These are phyloP conservation scores for Citrullus amarus DNA, from an alignment of 306 rosid species.

Conservation along the genomic window DNA sequence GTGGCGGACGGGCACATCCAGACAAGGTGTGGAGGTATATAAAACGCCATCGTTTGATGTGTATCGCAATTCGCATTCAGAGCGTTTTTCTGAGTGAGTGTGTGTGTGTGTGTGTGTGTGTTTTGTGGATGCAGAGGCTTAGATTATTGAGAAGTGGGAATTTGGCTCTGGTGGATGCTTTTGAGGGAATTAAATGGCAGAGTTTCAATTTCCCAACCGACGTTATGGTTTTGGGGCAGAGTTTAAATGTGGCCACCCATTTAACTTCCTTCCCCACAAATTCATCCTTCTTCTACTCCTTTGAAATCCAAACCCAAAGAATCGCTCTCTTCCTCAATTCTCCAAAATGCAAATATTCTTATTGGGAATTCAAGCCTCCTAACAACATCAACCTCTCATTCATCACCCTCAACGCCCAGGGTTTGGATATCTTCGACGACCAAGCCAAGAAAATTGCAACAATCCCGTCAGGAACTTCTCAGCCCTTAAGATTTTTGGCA, in stretches of 20 bases:
- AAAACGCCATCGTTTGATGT: not conserved
- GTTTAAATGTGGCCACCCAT: conserved; percentile 61
- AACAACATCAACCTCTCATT: conserved; percentile 50
- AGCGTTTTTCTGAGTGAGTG: no score
- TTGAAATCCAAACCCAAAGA: conserved; percentile 53
- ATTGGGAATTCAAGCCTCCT: conserved; percentile 79
- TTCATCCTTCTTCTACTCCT: conserved; percentile 42
- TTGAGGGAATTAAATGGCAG: conserved; percentile 59
- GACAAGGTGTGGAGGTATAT: conserved; percentile 89
- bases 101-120: not conserved
- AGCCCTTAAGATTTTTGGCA: conserved; percentile 53
- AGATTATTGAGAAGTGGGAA: conserved; percentile 49
- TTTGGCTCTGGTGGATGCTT: conserved; percentile 52
- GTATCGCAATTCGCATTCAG: no score
- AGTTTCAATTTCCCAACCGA: conserved; percentile 91
- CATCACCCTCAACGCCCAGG: conserved; percentile 42
- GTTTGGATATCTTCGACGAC: conserved; percentile 39
- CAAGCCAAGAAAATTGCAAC: conserved; percentile 64
- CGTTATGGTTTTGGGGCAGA: conserved; percentile 77
- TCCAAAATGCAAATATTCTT: conserved; percentile 53
- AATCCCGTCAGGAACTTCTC: conserved; percentile 26
- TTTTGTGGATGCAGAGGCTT: conserved; percentile 41
- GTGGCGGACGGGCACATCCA: conserved; percentile 84
- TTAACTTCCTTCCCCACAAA: conserved; percentile 51
- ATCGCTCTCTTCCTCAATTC: conserved; percentile 48